Evolutionary conservation across 257 asterid genomes (phyloP).

Genomic region (Nicotiana knightiana): DNA sequence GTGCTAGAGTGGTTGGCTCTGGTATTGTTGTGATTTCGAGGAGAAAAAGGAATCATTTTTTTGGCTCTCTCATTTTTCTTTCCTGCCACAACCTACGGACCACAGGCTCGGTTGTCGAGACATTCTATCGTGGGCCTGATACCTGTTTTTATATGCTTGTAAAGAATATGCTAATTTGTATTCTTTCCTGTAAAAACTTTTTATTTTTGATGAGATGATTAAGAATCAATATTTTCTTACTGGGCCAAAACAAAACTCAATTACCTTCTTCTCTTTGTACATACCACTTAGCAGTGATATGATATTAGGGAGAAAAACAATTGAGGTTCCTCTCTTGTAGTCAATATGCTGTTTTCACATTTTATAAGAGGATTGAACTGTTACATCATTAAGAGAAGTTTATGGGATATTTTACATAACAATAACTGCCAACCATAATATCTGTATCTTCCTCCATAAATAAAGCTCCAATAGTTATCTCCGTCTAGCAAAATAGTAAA

Average conservation of each 20-base stretch:
- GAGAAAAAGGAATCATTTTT: conserved; percentile 8
- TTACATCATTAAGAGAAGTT: conserved; percentile 3
- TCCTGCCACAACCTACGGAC: background rate
- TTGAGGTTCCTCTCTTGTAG: background rate
- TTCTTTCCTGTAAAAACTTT: conserved; percentile 2
- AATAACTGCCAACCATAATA: background rate
- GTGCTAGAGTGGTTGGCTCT: background rate
- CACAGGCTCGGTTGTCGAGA: conserved; percentile 16
- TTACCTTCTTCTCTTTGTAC: conserved; percentile 21
- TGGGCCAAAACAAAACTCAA: conserved; percentile 15
- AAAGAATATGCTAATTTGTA: conserved; percentile 19
- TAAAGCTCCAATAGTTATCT: background rate
- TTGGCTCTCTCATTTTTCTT: no score
- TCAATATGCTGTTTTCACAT: background rate
- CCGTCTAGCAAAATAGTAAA: background rate
- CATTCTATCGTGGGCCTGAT: conserved; percentile 20
- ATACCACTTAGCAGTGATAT: conserved; percentile 14
- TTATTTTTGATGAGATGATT: background rate
- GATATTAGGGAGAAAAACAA: background rate
- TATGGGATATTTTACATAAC: conserved; percentile 2
- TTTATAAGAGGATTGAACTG: background rate
- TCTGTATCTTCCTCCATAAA: background rate
- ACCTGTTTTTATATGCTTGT: conserved; percentile 18
- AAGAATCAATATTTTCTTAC: background rate
- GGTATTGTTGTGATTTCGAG: conserved; percentile 4